Base-by-base conservation (phyloP, 2,329 filamentous ascomycete species). In the Xylaria polymorpha region DNA sequence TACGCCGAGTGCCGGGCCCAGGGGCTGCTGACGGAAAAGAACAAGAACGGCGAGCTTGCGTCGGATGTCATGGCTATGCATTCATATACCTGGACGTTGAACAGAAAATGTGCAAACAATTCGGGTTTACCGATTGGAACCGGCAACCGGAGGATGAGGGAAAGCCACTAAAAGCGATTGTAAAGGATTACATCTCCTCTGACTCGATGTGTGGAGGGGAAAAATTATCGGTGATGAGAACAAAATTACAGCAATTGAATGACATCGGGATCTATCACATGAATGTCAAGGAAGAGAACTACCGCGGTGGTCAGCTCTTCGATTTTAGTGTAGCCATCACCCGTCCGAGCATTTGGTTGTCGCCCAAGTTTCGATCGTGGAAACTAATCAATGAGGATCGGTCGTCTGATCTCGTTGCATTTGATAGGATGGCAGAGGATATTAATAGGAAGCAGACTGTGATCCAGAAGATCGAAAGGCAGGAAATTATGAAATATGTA, bases 241-340 rank as follows among this genome's bases (percentile, higher is more conserved):
- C 43, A 25, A 61, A 48, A 15, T n/a, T 61, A 10, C 4, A 32
- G 20, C 4, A 20, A 51, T 20, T 61, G 20, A 61, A 72, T 12
- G 9, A 64, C 7, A 6, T 70, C 29, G 65, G 68, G 4, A 68
- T 71, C 18, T 72, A 62, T 2, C 67, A 72, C 35, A 72, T 71
- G 70, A 65, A 72, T 59, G 62, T 72, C 9, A n/a, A 51, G 10
- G 32, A 66, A 32, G 58, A 37, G 5, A 72, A 71, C 55, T 70
- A 68, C 35, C 48, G 68, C 2, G 65, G 68, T 25, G 70, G 70
- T 1, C 58, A 59, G n/a, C 68, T 72, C 14, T 71, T 72, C 18
- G 70, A 72, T 53, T 72, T 72, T 44, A 72, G 68, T 18, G 67
- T 61, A 18, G 65, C 70, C 6, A 50, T 69, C 18, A 71, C 68